phyloP scores from a whole-genome alignment of 768 basidiomycete genomes.

The Agaricus sinodeliciosus region DNA sequence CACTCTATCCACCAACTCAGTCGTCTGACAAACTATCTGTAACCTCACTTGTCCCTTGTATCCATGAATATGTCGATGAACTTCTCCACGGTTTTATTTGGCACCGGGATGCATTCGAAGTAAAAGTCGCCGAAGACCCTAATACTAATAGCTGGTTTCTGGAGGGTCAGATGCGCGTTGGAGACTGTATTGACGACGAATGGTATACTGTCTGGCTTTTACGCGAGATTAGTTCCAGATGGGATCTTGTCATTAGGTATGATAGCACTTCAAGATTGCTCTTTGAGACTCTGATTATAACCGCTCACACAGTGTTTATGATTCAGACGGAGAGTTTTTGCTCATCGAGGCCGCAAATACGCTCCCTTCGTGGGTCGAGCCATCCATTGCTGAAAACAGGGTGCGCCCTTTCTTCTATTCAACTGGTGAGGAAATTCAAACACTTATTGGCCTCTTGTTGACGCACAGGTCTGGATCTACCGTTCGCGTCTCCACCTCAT shows the following conservation, averaged over 20 bases:
- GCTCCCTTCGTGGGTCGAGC: conserved; percentile 87
- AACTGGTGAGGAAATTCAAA: conserved; percentile 25
- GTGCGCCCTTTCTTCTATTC: conserved; percentile 45
- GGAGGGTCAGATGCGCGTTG: conserved; percentile 84
- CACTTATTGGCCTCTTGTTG: conserved; percentile 18
- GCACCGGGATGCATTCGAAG: conserved; percentile 80
- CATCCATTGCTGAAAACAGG: conserved; percentile 87
- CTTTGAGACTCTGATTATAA: background rate
- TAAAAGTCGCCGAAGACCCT: conserved; percentile 53
- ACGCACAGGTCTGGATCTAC: conserved; percentile 84
- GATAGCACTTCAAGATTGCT: conserved; percentile 15
- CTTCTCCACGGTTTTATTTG: conserved; percentile 62
- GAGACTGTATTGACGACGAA: conserved; percentile 97
- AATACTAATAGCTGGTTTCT: conserved; percentile 45
- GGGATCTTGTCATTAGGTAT: conserved; percentile 79
- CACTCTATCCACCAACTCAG: conserved; percentile 53
- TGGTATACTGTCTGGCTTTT: conserved; percentile 94
- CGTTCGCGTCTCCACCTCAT: conserved; percentile 79
- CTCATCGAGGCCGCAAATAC: conserved; percentile 93
- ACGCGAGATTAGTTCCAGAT: conserved; percentile 65
- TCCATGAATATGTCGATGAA: conserved; percentile 48
- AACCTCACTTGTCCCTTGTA: conserved; percentile 62
- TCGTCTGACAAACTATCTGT: conserved; percentile 53
- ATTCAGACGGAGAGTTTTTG: conserved; percentile 93
- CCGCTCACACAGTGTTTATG: conserved; percentile 47